Evolutionary conservation across 2,329 filamentous ascomycete species (phyloP).

Genomic region (Colletotrichum gloeosporioides): DNA sequence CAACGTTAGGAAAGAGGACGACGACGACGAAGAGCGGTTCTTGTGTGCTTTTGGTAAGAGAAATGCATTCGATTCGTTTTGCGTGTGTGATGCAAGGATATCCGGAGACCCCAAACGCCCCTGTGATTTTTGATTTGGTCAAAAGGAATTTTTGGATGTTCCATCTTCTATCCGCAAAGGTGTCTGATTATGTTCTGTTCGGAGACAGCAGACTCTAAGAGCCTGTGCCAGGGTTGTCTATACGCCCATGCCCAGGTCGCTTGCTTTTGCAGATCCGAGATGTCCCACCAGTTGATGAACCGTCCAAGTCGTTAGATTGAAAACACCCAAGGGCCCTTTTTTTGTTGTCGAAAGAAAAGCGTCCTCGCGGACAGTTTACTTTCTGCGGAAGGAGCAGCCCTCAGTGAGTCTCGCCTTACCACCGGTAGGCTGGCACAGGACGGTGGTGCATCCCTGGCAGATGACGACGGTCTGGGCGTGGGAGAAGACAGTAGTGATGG

Average conservation of each 20-base stretch:
- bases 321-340: constrained; percentile 41
- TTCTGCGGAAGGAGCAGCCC: constrained; percentile 99
- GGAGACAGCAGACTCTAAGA: constrained; percentile 36
- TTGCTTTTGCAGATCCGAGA: constrained; percentile 64
- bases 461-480: constrained; percentile 99
- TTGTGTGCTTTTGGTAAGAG: constrained; percentile 39
- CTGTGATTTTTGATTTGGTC: constrained; percentile 50
- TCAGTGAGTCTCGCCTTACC: constrained; percentile 98
- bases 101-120: constrained; percentile 81
- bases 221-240: constrained; percentile 47
- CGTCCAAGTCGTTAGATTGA: constrained; percentile 50
- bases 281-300: constrained; percentile 55
- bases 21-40: background rate
- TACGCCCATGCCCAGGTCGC: constrained; percentile 54
- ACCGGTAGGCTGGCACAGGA: constrained; percentile 99
- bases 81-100: constrained; percentile 71
- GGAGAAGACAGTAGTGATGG: constrained; percentile 99
- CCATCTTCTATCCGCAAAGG: constrained; percentile 76
- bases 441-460: constrained; percentile 99
- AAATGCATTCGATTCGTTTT: constrained; percentile 35
- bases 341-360: constrained; percentile 43
- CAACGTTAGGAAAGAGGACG: background rate
- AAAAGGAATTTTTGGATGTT: constrained; percentile 61
- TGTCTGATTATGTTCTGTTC: constrained; percentile 48
- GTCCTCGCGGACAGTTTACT: constrained; percentile 73